Evolutionary conservation across 345 rosid genomes (phyloP).

Genomic region (Luvunga scandens): DNA sequence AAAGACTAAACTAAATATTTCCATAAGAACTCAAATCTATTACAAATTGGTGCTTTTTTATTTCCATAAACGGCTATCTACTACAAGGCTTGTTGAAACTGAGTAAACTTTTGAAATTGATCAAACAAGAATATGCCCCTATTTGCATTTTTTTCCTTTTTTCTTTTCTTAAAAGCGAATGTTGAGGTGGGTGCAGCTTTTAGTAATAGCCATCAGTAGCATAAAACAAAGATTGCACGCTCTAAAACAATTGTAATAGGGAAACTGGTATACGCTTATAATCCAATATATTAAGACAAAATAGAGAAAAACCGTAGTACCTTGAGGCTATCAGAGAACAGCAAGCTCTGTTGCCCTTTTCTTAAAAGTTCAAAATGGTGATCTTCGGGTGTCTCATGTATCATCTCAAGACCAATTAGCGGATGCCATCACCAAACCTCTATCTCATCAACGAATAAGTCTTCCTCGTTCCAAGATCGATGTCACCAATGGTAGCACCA

Average conservation of each 20-base stretch:
- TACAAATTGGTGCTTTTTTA: not conserved
- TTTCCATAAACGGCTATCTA: not conserved
- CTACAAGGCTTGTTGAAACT: not conserved
- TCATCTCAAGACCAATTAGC: too few species aligned
- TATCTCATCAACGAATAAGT: too few species aligned
- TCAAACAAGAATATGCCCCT: not conserved
- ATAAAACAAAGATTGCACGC: not conserved
- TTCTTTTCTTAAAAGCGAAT: not conserved
- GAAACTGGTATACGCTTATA: not conserved
- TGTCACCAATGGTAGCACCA: too few species aligned
- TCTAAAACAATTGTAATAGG: not conserved
- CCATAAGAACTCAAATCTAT: not conserved
- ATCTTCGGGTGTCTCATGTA: not conserved
- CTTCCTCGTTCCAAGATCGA: too few species aligned
- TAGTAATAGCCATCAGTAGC: not conserved
- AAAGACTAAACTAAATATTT: not conserved
- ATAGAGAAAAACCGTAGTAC: conserved; percentile 27
- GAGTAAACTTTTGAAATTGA: not conserved
- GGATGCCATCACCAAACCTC: too few species aligned
- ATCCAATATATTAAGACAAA: not conserved
- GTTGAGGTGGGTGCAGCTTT: not conserved
- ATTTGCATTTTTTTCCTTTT: not conserved
- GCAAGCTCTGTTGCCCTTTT: conserved; percentile 62
- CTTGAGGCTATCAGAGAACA: conserved; percentile 85
- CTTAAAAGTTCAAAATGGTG: not conserved